Evolutionary conservation across 768 basidiomycete genomes (phyloP), one percentile per base, ranked within the genome.

Genomic region (Mycena rebaudengoi): DNA sequence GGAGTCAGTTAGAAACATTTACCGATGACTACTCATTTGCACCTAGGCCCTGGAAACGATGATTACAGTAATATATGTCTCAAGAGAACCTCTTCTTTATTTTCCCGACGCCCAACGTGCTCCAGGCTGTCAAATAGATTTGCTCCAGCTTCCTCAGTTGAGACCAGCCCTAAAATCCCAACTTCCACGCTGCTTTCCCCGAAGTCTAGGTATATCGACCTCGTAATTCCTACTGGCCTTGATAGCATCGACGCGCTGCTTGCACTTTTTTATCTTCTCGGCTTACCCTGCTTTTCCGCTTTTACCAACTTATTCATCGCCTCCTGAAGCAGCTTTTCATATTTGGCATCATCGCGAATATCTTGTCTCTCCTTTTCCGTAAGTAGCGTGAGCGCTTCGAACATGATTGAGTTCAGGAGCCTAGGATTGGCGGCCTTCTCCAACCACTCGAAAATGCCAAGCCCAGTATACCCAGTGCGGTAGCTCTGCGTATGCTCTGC

Each of bases 401-500:
- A 56, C 35, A 43, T 26, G 29, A 56, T 40, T 43, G 54, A 56
- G 41, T 56, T 56, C 35, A 56, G 25, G n/a, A 56, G 54, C 41
- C 54, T 39, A 16, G 54, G 54, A 56, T 43, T 43, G 29, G 54
- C 33, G 35, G 54, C 54, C 54, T 56, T 56, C 26, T 56, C 54
- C 41, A 56, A 40, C 54, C 54, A 56, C 29, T 56, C 54, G 39
- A 56, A 56, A 39, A 40, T 56, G 21, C 54, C 40, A 43, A 56
- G 40, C 29, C 41, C 23, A 56, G 54, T 43, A 56, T 43, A 43
- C 54, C 54, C 41, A 56, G 20, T 40, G 37, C 54, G 16, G 37
- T 43, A 18, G 33, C 41, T 43, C 54, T 39, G 23, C 35, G 29
- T 40, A 29, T 43, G 18, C 41, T 43, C 40, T 56, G 35, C 41